Evolutionary conservation across 805 yeast genomes (phyloP).

Genomic region (Maudiozyma turicensis): DNA sequence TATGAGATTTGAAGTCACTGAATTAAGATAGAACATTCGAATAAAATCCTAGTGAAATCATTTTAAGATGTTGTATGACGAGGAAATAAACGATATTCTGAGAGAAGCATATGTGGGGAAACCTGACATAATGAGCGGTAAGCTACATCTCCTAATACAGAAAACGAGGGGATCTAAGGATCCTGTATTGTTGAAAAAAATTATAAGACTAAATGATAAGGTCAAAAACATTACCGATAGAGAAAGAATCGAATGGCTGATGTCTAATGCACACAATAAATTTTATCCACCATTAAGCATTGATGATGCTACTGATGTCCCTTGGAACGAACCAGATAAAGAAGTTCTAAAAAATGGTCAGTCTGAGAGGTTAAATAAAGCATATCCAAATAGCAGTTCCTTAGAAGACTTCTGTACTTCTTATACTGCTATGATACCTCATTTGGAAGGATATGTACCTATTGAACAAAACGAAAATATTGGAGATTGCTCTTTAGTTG

Average conservation of each 20-base stretch:
- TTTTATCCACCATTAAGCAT: conserved; percentile 23
- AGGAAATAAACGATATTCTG: conserved; percentile 6
- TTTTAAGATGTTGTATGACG: background rate
- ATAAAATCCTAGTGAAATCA: too few species aligned
- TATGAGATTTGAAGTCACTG: too few species aligned
- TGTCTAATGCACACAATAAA: conserved; percentile 11
- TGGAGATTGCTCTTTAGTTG: conserved; percentile 70
- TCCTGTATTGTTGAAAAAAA: conserved; percentile 6
- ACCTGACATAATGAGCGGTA: background rate
- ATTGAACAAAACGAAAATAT: conserved; percentile 20
- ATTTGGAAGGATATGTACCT: background rate
- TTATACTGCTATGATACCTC: background rate
- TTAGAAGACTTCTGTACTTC: conserved; percentile 4
- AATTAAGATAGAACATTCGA: too few species aligned
- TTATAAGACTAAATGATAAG: conserved; percentile 10
- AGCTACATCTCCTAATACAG: background rate
- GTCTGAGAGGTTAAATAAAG: background rate
- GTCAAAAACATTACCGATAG: conserved; percentile 5
- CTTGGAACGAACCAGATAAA: conserved; percentile 11
- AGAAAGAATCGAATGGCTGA: conserved; percentile 18
- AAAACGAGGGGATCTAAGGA: conserved; percentile 7
- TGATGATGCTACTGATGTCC: conserved; percentile 12
- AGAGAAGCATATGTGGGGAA: conserved; percentile 1
- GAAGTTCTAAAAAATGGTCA: background rate
- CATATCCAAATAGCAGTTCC: conserved; percentile 5